These are phyloP conservation scores for Fusarium haematococcum DNA, from an alignment of 2,329 filamentous ascomycete genomes.

Conservation along the genomic window DNA sequence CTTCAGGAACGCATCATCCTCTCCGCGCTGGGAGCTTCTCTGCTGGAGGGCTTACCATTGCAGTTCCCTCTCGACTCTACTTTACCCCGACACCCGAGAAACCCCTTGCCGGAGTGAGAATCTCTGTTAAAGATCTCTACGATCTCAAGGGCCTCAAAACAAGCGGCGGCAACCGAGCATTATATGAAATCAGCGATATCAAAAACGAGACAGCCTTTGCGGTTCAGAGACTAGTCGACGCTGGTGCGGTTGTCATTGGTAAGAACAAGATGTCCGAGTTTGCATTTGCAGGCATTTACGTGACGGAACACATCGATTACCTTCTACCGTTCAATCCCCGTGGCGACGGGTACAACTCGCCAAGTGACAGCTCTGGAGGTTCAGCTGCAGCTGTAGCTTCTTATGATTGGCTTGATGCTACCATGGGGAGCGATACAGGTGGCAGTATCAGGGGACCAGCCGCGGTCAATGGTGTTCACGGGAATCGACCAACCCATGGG, in stretches of 20 bases:
- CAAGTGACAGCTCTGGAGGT: slow-evolving; percentile 59
- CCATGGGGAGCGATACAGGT: slow-evolving; percentile 32
- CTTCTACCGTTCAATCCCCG: slow-evolving; percentile 58
- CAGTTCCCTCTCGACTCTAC: slow-evolving; percentile 13
- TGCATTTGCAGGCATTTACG: slow-evolving; percentile 1
- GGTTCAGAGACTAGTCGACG: slow-evolving; percentile 22
- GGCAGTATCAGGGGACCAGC: slow-evolving; percentile 59
- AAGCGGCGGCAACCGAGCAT: slow-evolving; percentile 3
- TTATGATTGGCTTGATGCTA: slow-evolving; percentile 57
- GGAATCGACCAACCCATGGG: slow-evolving; percentile 55
- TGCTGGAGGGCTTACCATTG: slow-evolving; percentile 12
- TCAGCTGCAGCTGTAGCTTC: slow-evolving; percentile 53
- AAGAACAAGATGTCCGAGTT: slow-evolving; percentile 32
- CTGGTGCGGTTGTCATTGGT: slow-evolving; percentile 21
- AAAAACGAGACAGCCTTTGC: background rate
- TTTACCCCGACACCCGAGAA: background rate
- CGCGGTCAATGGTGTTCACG: slow-evolving; percentile 56
- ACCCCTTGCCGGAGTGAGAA: slow-evolving; percentile 1
- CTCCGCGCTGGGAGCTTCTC: slow-evolving; percentile 16
- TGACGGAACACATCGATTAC: slow-evolving; percentile 47
- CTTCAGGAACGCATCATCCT: slow-evolving; percentile 14
- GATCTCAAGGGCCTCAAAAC: slow-evolving; percentile 31
- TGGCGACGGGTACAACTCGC: slow-evolving; percentile 60
- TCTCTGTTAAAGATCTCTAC: slow-evolving; percentile 23
- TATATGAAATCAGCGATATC: slow-evolving; percentile 3